phyloP scores from a whole-genome alignment of 441 rosid genomes.

The Omphalea diandra region DNA sequence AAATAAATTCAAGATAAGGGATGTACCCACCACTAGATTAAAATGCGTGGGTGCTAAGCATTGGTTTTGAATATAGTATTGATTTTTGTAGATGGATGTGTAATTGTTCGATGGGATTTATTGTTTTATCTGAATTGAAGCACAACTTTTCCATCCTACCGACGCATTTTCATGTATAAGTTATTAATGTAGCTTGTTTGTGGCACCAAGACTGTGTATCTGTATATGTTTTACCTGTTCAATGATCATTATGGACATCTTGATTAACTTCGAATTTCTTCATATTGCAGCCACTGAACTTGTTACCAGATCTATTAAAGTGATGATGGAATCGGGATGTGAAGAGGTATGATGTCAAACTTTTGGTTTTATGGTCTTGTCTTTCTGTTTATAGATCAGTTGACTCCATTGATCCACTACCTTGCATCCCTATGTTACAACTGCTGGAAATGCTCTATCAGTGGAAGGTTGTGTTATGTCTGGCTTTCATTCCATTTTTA shows the following conservation, averaged over 20 bases:
- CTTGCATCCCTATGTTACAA: neutral
- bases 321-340: slow-evolving; percentile 90
- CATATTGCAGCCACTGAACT: slow-evolving; percentile 69
- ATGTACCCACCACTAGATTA: too few relatives aligned
- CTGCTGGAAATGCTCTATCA: neutral
- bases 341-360: slow-evolving; percentile 60
- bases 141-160: neutral
- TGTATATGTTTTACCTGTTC: neutral
- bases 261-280: neutral
- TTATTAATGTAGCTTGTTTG: too few relatives aligned
- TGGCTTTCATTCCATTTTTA: neutral
- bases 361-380: neutral
- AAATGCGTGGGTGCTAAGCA: too few relatives aligned
- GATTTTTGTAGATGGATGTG: too few relatives aligned
- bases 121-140: too few relatives aligned
- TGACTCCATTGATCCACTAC: neutral
- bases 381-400: neutral
- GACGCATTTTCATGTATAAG: too few relatives aligned
- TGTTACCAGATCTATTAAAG: slow-evolving; percentile 75
- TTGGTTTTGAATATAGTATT: too few relatives aligned
- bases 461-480: neutral
- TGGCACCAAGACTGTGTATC: neutral
- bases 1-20: too few relatives aligned
- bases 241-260: neutral
- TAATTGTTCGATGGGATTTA: too few relatives aligned